Conservation (phyloP, 2,329 filamentous ascomycete genomes). For the Neonectria neomacrospora region DNA sequence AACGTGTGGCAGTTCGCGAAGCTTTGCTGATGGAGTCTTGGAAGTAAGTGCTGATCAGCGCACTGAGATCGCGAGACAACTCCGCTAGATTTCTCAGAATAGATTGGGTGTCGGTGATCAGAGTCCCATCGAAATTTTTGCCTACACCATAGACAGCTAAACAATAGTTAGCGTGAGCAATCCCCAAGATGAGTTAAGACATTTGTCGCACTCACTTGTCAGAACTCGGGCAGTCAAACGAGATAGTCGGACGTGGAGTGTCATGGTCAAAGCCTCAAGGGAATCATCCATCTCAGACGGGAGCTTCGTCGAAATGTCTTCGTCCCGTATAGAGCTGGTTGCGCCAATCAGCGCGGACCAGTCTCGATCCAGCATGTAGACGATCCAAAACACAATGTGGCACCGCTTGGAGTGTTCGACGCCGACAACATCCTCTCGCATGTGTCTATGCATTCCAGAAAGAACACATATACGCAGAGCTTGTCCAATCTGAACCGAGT, state of each 20-base stretch:
- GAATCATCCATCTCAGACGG: conserved; percentile 45
- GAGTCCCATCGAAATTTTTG: conserved; percentile 43
- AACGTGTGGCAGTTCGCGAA: conserved; percentile 40
- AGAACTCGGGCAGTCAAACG: conserved; percentile 41
- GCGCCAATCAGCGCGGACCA: conserved; percentile 44
- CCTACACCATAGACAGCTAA: conserved; percentile 44
- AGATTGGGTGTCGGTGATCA: conserved; percentile 45
- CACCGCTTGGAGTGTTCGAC: conserved; percentile 42
- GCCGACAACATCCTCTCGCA: conserved; percentile 38
- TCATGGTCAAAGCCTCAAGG: conserved; percentile 39
- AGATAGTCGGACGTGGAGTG: conserved; percentile 42
- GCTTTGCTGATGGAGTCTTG: conserved; percentile 46
- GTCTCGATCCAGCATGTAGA: conserved; percentile 46
- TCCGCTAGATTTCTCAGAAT: conserved; percentile 42
- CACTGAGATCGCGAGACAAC: conserved; percentile 42
- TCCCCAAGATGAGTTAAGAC: fast-evolving
- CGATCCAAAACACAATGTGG: conserved; percentile 46
- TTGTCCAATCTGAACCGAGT: conserved; percentile 44
- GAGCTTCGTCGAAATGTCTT: conserved; percentile 46
- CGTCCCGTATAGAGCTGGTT: conserved; percentile 44
- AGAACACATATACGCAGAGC: conserved; percentile 48
- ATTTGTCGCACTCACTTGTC: conserved; percentile 25
- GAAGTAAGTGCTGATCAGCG: conserved; percentile 43
- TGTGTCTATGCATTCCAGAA: conserved; percentile 46
- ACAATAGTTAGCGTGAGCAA: not conserved